Percentiles rank a stretch among this genome's conserved stretches.
These are phyloP conservation scores for Lachnellula willkommii DNA, from an alignment of 2,329 filamentous ascomycete species.

Conservation along the genomic window DNA sequence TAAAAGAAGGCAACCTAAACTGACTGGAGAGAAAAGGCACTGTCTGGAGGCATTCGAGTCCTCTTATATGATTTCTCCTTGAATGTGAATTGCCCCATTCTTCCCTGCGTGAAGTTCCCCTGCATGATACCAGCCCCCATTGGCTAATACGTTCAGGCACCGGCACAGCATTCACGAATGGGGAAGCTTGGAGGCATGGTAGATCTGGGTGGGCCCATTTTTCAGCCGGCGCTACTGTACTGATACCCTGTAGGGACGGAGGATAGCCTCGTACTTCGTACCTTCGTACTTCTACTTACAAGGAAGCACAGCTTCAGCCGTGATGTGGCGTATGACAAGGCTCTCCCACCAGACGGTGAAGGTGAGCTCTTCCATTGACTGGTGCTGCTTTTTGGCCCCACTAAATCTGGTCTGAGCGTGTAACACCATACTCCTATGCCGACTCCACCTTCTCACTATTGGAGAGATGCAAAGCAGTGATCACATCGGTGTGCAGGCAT, in stretches of 20 bases:
- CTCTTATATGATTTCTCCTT: background rate
- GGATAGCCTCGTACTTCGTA: too few species aligned
- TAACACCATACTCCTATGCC: background rate
- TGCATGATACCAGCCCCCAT: slow-evolving; percentile 3
- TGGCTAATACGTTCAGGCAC: background rate
- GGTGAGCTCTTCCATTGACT: background rate
- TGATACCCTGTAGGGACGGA: too few species aligned
- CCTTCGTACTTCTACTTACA: too few species aligned
- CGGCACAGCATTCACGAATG: background rate
- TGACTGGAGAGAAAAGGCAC: background rate
- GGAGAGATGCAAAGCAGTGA: background rate
- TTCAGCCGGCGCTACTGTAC: background rate
- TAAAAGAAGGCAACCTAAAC: background rate
- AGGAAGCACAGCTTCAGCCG: background rate
- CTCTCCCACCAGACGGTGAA: background rate
- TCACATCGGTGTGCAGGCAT: background rate
- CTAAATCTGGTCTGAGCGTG: background rate
- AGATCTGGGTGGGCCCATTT: background rate
- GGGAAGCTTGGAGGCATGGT: background rate
- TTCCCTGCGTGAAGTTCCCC: background rate
- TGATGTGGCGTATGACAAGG: background rate
- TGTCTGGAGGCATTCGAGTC: background rate
- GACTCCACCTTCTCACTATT: slow-evolving; percentile 5
- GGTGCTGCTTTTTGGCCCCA: background rate
- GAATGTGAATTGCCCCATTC: background rate